phyloP scores from a whole-genome alignment of 257 asterid species.

The Solanum pimpinellifolium region DNA sequence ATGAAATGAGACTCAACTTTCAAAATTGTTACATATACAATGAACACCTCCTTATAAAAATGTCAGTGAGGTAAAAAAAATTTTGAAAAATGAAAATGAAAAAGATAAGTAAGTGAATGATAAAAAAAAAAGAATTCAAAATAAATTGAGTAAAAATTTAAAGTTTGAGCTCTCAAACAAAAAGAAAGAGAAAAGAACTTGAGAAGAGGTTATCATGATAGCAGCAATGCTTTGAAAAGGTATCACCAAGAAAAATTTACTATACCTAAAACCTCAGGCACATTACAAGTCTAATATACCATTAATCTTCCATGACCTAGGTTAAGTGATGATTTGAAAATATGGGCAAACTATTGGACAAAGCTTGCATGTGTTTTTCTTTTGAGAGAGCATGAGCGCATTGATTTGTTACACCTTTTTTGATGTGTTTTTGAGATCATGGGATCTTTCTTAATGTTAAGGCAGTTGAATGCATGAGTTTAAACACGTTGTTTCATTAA shows the following conservation, averaged over 20 bases:
- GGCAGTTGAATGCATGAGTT: background rate
- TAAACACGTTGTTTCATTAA: too few relatives aligned
- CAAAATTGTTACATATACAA: background rate
- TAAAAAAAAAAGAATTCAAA: too few relatives aligned
- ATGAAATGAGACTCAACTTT: background rate
- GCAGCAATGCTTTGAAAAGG: background rate
- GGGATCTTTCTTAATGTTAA: background rate
- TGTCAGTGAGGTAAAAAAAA: background rate
- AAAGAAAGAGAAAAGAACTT: background rate
- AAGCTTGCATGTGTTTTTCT: background rate
- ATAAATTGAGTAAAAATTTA: background rate
- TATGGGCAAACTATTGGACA: background rate
- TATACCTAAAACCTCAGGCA: background rate
- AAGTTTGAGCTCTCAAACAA: background rate
- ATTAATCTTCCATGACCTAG: background rate
- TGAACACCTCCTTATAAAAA: background rate
- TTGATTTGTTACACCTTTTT: too few relatives aligned
- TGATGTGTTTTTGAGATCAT: background rate
- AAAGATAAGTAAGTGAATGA: background rate
- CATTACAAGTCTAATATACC: background rate
- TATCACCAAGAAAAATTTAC: background rate
- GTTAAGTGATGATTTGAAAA: background rate
- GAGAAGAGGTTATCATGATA: background rate
- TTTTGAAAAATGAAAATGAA: background rate
- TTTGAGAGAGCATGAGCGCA: background rate